A percentile compares a stretch with the other conserved stretches of the same genome.
These are phyloP conservation scores for Xylaria longipes DNA, from an alignment of 495 filamentous ascomycete species.

Conservation along the genomic window DNA sequence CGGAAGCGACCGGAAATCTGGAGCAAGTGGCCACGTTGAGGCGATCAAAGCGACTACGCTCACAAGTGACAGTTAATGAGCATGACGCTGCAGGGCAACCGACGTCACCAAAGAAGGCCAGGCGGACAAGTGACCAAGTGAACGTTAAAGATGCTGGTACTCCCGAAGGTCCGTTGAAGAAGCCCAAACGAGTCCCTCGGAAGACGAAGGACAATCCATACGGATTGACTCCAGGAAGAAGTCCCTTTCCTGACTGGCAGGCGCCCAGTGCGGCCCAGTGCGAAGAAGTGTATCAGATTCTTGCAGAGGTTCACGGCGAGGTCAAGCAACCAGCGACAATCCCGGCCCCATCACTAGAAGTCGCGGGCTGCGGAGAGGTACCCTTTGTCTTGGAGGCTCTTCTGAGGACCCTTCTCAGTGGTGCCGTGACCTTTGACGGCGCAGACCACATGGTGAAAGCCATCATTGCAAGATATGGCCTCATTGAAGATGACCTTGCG, in stretches of 20 bases:
- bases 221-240: slow-evolving; percentile 53
- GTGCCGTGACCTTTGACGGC: slow-evolving; percentile 71
- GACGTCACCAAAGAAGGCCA: slow-evolving; percentile 5
- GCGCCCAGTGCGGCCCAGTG: slow-evolving; percentile 77
- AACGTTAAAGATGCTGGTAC: not conserved
- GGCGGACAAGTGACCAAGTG: not conserved
- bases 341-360: slow-evolving; percentile 75
- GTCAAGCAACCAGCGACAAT: slow-evolving; percentile 68
- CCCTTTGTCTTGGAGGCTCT: slow-evolving; percentile 90
- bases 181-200: slow-evolving; percentile 34
- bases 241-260: slow-evolving; percentile 73
- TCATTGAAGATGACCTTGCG: slow-evolving; percentile 45
- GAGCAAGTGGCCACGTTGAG: slow-evolving; percentile 4
- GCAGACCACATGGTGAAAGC: slow-evolving; percentile 74
- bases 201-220: slow-evolving; percentile 52
- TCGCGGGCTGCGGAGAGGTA: slow-evolving; percentile 92
- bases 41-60: slow-evolving; percentile 18
- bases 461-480: slow-evolving; percentile 72
- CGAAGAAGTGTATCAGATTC: slow-evolving; percentile 71
- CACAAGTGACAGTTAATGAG: slow-evolving; percentile 3
- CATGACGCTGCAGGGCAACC: not conserved
- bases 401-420: slow-evolving; percentile 80
- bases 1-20: not conserved
- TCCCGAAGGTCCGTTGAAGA: slow-evolving; percentile 13
- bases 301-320: slow-evolving; percentile 71